These are phyloP conservation scores for Fusarium goolgardi DNA, from an alignment of 2,329 filamentous ascomycete genomes.

Conservation along the genomic window DNA sequence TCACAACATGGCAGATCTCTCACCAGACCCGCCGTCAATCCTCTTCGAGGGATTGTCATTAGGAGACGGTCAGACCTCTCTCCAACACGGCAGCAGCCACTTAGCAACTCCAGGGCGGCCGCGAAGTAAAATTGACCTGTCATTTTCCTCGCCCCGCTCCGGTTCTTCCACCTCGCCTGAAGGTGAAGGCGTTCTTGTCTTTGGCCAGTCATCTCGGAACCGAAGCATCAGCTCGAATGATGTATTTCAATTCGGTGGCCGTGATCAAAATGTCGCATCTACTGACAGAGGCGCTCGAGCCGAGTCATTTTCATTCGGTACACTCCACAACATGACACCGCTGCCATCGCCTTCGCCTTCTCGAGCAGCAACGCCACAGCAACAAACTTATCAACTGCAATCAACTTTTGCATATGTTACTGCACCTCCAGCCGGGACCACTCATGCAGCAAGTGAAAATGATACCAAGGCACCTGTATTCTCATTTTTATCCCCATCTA, in stretches of 20 bases:
- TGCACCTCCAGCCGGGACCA: neutral
- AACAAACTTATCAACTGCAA: neutral
- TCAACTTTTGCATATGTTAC: neutral
- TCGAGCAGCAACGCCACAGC: neutral
- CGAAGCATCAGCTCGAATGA: neutral
- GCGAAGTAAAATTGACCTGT: neutral
- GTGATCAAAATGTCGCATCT: neutral
- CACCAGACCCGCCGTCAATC: neutral
- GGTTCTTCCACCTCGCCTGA: neutral
- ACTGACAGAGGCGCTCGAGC: too few species aligned
- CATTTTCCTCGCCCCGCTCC: neutral
- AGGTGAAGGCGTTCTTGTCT: neutral
- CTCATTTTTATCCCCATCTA: neutral
- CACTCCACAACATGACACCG: neutral
- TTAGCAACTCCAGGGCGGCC: too few species aligned
- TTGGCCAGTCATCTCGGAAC: neutral
- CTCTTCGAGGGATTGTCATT: conserved; percentile 7
- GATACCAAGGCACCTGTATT: neutral
- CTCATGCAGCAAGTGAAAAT: neutral
- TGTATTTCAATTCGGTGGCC: neutral
- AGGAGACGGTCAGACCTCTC: neutral
- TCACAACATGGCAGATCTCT: neutral
- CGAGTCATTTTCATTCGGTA: neutral
- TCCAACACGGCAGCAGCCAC: neutral
- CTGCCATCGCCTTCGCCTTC: neutral